A percentile compares a stretch with the other conserved stretches of the same genome.
phyloP scores from a whole-genome alignment of 2,329 filamentous ascomycete species.

The Ophiostoma ulmi region DNA sequence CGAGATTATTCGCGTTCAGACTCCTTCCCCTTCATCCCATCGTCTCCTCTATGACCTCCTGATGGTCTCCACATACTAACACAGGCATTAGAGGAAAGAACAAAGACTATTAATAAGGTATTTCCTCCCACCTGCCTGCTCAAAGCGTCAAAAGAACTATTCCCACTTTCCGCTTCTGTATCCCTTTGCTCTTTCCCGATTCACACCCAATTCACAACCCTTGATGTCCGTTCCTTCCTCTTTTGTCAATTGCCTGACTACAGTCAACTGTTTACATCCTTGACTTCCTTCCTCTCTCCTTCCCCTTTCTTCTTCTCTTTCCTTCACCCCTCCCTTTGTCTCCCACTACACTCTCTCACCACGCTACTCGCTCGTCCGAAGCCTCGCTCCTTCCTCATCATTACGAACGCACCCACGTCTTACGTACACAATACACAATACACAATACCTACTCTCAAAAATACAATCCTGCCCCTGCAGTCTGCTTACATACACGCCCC shows the following conservation, averaged over 20 bases:
- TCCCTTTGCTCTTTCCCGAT: not conserved
- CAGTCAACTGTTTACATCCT: not conserved
- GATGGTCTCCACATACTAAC: not conserved
- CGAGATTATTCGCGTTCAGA: not conserved
- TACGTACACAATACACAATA: not conserved
- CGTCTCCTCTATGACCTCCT: not conserved
- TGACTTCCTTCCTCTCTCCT: not conserved
- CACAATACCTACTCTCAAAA: not conserved
- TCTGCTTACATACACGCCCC: not conserved
- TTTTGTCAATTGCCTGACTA: not conserved
- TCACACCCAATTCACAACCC: not conserved
- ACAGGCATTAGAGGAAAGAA: not conserved
- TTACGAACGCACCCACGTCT: not conserved
- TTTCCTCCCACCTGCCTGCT: not conserved
- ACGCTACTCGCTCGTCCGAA: too few relatives aligned
- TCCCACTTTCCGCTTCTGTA: not conserved
- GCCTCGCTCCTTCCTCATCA: conserved; percentile 6
- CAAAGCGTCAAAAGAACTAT: not conserved
- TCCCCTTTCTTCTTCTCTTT: not conserved
- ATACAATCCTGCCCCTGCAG: not conserved
- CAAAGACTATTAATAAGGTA: conserved; percentile 8
- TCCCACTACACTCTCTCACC: not conserved
- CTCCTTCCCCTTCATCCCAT: not conserved
- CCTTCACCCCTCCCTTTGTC: not conserved
- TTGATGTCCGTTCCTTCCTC: not conserved